Percentiles rank a stretch among this genome's conserved stretches.
Conservation (phyloP, 2,329 filamentous ascomycete species). For the Phyllosticta citribraziliensis region DNA sequence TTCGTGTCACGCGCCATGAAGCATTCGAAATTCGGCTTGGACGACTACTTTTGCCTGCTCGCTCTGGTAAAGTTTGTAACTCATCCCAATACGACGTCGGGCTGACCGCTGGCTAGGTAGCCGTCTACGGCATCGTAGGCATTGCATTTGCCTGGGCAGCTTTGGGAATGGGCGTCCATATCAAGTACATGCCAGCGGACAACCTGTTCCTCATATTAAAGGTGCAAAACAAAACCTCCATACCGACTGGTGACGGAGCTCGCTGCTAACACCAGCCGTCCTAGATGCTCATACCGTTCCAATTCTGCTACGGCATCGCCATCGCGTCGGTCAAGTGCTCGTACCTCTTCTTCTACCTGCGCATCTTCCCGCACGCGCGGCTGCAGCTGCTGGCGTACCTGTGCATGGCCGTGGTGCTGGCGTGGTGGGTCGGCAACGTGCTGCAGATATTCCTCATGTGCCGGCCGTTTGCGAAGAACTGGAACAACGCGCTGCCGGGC, state of each 20-base stretch:
- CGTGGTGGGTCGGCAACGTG: background rate
- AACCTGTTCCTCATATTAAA: background rate
- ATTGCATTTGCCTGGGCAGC: background rate
- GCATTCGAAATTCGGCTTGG: background rate
- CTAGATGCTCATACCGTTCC: background rate
- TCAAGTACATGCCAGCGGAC: background rate
- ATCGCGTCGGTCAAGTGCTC: background rate
- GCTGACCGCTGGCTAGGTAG: background rate
- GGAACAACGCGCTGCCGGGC: constrained; percentile 24
- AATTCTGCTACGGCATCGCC: background rate
- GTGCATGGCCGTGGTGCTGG: background rate
- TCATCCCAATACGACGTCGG: background rate
- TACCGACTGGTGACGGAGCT: too few relatives aligned
- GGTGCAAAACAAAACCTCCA: background rate
- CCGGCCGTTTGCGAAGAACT: constrained; percentile 27
- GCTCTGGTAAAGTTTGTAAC: background rate
- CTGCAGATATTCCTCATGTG: constrained; percentile 24
- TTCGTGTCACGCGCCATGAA: background rate
- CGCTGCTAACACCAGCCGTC: background rate
- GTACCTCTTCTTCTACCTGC: background rate
- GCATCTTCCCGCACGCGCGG: background rate
- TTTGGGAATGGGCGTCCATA: background rate
- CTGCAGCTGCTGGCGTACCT: background rate
- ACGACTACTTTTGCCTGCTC: background rate
- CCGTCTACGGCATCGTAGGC: background rate